Percentiles rank a stretch among this genome's conserved stretches.
These are phyloP conservation scores for Quercus glauca DNA, from an alignment of 306 rosid genomes.

Conservation along the genomic window DNA sequence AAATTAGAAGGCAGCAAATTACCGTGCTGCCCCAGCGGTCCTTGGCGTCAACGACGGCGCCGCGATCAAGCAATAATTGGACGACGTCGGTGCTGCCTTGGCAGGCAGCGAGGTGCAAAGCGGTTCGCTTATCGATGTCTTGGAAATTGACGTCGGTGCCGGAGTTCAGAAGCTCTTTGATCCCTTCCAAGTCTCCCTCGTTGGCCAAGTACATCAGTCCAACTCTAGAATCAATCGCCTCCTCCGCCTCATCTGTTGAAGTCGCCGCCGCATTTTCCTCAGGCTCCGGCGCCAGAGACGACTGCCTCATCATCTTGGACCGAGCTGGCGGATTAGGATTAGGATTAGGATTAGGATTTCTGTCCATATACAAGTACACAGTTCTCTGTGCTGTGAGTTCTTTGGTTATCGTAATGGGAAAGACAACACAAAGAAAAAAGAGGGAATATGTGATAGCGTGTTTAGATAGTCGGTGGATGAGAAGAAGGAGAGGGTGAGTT, in stretches of 20 bases:
- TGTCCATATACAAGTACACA: too few species aligned
- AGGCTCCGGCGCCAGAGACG: conserved; percentile 69
- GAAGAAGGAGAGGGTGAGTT: too few species aligned
- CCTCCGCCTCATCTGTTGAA: conserved; percentile 6
- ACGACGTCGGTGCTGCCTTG: conserved; percentile 69
- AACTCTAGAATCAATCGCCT: conserved; percentile 50
- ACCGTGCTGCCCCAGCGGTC: conserved; percentile 98
- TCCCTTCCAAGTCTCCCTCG: conserved; percentile 81
- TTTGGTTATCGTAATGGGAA: too few species aligned
- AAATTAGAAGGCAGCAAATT: neutral
- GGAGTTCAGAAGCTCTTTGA: conserved; percentile 58
- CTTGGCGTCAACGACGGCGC: conserved; percentile 55
- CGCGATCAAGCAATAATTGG: conserved; percentile 55
- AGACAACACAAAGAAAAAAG: too few species aligned
- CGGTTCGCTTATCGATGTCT: conserved; percentile 82
- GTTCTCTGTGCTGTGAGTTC: too few species aligned
- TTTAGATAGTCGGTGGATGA: too few species aligned
- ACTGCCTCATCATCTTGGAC: conserved; percentile 65
- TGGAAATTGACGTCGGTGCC: conserved; percentile 75
- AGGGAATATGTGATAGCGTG: too few species aligned
- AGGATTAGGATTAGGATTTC: neutral
- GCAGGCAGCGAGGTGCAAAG: conserved; percentile 85
- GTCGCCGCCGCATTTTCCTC: neutral
- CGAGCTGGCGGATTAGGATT: conserved; percentile 47
- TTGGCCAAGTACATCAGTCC: conserved; percentile 78